Conservation (phyloP, 164 flowering plant genomes). For the Magnolia changhungtana region DNA sequence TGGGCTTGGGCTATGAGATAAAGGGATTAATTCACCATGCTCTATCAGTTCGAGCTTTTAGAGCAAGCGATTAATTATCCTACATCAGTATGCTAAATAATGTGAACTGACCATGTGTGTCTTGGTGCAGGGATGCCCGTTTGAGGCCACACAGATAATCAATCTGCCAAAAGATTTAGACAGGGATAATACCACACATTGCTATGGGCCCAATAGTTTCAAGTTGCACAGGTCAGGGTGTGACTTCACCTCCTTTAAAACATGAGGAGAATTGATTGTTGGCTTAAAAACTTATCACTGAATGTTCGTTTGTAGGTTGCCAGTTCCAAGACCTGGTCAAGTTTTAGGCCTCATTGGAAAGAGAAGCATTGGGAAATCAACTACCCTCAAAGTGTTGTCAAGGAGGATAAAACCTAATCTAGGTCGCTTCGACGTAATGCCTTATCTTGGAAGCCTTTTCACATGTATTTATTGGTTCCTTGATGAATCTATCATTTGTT, state of each 20-base stretch:
- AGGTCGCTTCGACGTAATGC: conserved; percentile 86
- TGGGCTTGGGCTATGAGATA: too few species aligned
- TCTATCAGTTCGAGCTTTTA: too few species aligned
- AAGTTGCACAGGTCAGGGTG: too few species aligned
- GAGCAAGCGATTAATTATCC: too few species aligned
- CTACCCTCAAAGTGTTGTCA: conserved; percentile 95
- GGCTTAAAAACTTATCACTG: neutral
- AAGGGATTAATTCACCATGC: too few species aligned
- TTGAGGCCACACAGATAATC: conserved; percentile 90
- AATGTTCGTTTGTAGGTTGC: conserved; percentile 53
- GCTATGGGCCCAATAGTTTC: conserved; percentile 95
- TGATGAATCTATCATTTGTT: neutral
- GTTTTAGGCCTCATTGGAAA: conserved; percentile 98
- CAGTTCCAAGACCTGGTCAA: conserved; percentile 98
- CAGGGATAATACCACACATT: conserved; percentile 84
- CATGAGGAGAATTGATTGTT: neutral
- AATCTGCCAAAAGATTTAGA: conserved; percentile 92
- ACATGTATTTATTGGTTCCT: neutral
- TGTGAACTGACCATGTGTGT: conserved; percentile 1
- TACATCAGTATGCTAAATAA: neutral
- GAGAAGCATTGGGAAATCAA: conserved; percentile 97
- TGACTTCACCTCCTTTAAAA: neutral
- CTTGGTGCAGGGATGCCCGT: conserved; percentile 82
- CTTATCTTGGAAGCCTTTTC: neutral
- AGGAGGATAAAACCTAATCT: conserved; percentile 94